Evolutionary conservation across 2,329 filamentous ascomycete species (phyloP).

Genomic region (Phialophora expanda): DNA sequence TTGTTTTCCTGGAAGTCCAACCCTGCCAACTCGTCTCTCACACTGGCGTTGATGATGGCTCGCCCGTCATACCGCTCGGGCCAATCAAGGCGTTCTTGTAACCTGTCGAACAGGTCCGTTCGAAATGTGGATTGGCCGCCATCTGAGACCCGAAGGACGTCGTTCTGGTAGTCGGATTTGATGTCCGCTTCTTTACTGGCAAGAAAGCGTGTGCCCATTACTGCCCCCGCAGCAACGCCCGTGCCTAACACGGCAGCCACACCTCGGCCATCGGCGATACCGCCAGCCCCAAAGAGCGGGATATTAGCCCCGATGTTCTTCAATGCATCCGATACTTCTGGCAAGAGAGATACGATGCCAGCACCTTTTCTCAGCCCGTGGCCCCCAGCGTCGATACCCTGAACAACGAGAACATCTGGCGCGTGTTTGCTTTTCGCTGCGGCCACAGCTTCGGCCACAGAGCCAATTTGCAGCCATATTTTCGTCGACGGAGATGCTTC

Average conservation of each 20-base stretch:
- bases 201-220: slow-evolving; percentile 69
- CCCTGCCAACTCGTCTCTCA: slow-evolving; percentile 15
- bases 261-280: slow-evolving; percentile 58
- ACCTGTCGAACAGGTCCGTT: slow-evolving; percentile 58
- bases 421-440: slow-evolving; percentile 41
- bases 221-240: slow-evolving; percentile 57
- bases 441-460: slow-evolving; percentile 52
- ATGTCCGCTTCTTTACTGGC: slow-evolving; percentile 56
- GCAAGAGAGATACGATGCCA: slow-evolving; percentile 54
- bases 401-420: slow-evolving; percentile 58
- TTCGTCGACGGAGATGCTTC: slow-evolving; percentile 48
- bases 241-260: slow-evolving; percentile 56
- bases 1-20: slow-evolving; percentile 18
- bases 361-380: slow-evolving; percentile 56
- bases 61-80: slow-evolving; percentile 62
- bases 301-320: slow-evolving; percentile 41
- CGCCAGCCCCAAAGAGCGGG: slow-evolving; percentile 58
- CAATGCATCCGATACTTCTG: slow-evolving; percentile 55
- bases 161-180: slow-evolving; percentile 55
- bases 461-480: slow-evolving; percentile 60
- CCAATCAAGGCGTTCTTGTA: slow-evolving; percentile 64
- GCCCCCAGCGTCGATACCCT: slow-evolving; percentile 61
- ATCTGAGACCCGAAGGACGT: slow-evolving; percentile 55
- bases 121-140: slow-evolving; percentile 57
- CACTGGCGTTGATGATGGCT: slow-evolving; percentile 62